Conservation (phyloP, 2,329 filamentous ascomycete genomes). For the Mycocentrospora acerina region DNA sequence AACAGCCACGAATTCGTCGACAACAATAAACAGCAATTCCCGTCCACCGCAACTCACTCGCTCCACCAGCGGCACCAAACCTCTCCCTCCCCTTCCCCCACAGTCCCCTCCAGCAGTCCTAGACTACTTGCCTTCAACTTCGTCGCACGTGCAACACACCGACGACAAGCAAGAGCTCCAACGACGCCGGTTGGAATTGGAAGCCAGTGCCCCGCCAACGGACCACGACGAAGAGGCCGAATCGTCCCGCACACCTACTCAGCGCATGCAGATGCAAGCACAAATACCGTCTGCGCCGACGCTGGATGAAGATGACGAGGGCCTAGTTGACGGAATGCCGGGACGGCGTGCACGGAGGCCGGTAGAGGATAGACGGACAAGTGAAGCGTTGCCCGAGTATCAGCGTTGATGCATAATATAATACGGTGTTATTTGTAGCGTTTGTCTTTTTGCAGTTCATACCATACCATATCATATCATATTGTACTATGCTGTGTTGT, state of each 20-base stretch:
- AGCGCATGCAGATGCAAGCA: conserved; percentile 12
- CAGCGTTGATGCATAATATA: conserved; percentile 18
- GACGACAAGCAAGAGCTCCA: conserved; percentile 84
- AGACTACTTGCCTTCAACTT: conserved; percentile 28
- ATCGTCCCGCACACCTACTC: conserved; percentile 2
- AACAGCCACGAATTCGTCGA: conserved; percentile 22
- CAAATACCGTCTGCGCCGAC: conserved; percentile 26
- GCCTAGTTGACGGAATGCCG: conserved; percentile 27
- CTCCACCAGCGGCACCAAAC: conserved; percentile 16
- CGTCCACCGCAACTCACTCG: conserved; percentile 10
- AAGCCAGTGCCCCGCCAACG: conserved; percentile 44
- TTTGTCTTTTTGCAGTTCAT: no score
- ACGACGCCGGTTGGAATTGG: conserved; percentile 42
- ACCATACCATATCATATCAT: no score
- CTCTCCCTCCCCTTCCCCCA: conserved; percentile 24
- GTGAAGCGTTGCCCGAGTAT: conserved; percentile 36
- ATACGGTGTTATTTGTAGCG: conserved; percentile 6
- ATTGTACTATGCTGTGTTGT: no score
- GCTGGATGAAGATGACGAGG: conserved; percentile 38
- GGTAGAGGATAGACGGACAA: conserved; percentile 11
- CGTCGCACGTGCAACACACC: conserved; percentile 41
- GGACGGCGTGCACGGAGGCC: no score
- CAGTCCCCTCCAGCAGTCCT: conserved; percentile 17
- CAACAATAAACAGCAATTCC: conserved; percentile 22
- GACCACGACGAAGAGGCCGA: conserved; percentile 24